Conservation (phyloP, 2,329 filamentous ascomycete species). For the Microdochium bolleyi region DNA sequence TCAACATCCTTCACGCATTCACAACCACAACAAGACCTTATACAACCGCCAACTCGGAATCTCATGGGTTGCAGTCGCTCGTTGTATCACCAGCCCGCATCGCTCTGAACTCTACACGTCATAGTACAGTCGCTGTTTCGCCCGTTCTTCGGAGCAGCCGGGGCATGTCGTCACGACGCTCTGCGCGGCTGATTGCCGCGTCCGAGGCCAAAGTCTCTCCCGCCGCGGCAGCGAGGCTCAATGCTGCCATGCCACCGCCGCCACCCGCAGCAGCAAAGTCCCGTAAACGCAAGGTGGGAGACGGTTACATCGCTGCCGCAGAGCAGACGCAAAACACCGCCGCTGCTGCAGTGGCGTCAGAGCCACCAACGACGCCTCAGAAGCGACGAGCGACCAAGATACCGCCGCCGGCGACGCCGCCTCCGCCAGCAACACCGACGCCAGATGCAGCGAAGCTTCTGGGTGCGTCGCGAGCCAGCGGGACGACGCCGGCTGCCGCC, state of each 20-base stretch:
- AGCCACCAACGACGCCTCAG: slow-evolving; percentile 18
- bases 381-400: slow-evolving; percentile 15
- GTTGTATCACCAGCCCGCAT: no score
- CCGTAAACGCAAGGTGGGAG: slow-evolving; percentile 19
- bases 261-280: slow-evolving; percentile 6
- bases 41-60: no score
- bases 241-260: slow-evolving; percentile 5
- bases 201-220: slow-evolving; percentile 5
- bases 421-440: slow-evolving; percentile 36
- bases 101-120: no score
- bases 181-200: slow-evolving; percentile 30
- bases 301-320: not conserved
- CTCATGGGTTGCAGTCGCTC: no score
- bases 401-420: slow-evolving; percentile 19
- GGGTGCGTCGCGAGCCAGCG: slow-evolving; percentile 16
- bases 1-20: no score
- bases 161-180: slow-evolving; percentile 21
- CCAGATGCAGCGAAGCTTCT: slow-evolving; percentile 34
- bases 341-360: not conserved
- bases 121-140: no score
- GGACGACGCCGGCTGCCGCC: slow-evolving; percentile 16
- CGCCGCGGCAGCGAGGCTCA: not conserved
- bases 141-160: no score
- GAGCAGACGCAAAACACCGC: not conserved
- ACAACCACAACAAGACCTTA: no score